Evolutionary conservation across 2,329 filamentous ascomycete genomes (phyloP), one percentile per base, ranked within the genome.

Genomic region (Sodiomyces alkalinus): DNA sequence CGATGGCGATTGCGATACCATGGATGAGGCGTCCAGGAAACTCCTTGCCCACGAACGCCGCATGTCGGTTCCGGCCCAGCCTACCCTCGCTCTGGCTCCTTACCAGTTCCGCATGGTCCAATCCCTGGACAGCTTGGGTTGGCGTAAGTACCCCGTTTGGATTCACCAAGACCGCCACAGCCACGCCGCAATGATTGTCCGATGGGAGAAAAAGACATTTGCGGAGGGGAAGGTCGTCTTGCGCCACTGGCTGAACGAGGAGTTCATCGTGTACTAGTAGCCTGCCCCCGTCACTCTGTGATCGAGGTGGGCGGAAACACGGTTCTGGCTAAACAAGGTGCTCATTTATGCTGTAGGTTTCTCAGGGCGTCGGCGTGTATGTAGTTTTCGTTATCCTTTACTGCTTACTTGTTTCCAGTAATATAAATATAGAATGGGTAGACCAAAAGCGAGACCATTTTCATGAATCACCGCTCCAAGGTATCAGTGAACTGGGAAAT

Each of bases 161-260:
- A 86, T 90, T 21, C 77, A 79, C 38, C 79, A 85, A 5, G 65
- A 73, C 30, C 56, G 63, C n/a, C 82, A 93, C 47, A 81, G 71
- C 34, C 87, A 96, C 51, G 87, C 86, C 0, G 86, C 86, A 3
- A 92, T 96, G 26, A 81, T 96, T 37, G 74, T 92, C 19, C 68
- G 87, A 20, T 69, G 62, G 33, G 69, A 78, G 21, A 74, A 71
- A 46, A 57, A 64, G 28, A 56, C 52, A 1, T 92, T 85, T 41
- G 60, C 66, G 3, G 86, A 96, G 52, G 87, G 87, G 0, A 70
- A 66, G 44, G 48, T 80, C 9, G 81, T 94, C 19, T 58, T 90
- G 31, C 66, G 62, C 42, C 87, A 96, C 55, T 96, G 81, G 79
- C 55, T 85, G 3, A 64, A 75, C 29, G 64, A 76, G 26, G 76